These are phyloP conservation scores for Thielaviopsis cerberus DNA, from an alignment of 2,329 filamentous ascomycete species.

Conservation along the genomic window DNA sequence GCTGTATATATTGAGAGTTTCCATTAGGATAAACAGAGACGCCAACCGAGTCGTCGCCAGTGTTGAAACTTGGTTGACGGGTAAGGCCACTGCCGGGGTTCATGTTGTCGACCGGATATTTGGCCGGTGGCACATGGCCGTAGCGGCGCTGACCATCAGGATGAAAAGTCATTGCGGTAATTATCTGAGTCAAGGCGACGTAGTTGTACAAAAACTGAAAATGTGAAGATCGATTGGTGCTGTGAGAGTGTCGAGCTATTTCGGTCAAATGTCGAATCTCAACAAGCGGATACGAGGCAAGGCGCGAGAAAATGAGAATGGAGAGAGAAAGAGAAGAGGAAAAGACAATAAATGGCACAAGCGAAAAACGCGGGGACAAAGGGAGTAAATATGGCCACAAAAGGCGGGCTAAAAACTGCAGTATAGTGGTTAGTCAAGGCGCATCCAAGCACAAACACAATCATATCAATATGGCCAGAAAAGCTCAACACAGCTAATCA, in stretches of 20 bases:
- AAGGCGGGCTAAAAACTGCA: not conserved
- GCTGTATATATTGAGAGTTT: not conserved
- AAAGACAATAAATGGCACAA: not conserved
- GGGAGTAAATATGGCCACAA: not conserved
- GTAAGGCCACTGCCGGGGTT: slow-evolving; percentile 20
- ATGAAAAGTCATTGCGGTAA: slow-evolving; percentile 39
- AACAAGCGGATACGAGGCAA: not conserved
- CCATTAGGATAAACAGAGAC: slow-evolving; percentile 2
- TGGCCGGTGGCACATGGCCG: slow-evolving; percentile 46
- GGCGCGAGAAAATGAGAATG: not conserved
- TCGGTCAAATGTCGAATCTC: not conserved
- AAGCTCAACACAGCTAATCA: not conserved
- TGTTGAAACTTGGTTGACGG: slow-evolving; percentile 55
- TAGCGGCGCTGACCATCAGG: slow-evolving; percentile 45
- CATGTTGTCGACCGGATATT: slow-evolving; percentile 32
- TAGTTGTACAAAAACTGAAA: not conserved
- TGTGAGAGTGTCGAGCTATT: not conserved
- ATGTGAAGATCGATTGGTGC: not conserved
- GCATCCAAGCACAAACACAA: not conserved
- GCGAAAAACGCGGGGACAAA: not conserved
- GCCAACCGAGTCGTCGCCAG: slow-evolving; percentile 47
- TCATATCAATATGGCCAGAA: not conserved
- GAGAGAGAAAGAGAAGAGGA: not conserved
- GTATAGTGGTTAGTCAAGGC: not conserved
- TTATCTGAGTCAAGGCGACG: not conserved